Evolutionary conservation across 805 yeast species (phyloP).

Genomic region (Metschnikowia lachancei): DNA sequence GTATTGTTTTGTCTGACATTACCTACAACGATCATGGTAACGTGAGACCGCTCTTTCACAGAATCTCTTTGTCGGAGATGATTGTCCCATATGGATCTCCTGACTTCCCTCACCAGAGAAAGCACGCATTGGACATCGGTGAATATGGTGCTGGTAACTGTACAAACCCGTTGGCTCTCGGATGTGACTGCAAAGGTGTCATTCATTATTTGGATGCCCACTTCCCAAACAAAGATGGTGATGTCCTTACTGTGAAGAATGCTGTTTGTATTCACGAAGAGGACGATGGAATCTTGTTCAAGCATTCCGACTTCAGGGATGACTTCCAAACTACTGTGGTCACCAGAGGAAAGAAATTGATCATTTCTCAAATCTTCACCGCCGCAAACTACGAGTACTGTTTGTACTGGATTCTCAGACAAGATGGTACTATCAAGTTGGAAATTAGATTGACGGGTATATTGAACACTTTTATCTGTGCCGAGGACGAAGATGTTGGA

Average conservation of each 20-base stretch:
- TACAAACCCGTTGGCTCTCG: constrained; percentile 74
- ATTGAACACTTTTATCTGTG: constrained; percentile 66
- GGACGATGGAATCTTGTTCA: constrained; percentile 75
- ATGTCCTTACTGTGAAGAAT: constrained; percentile 66
- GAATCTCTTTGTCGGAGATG: constrained; percentile 78
- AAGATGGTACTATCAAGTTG: constrained; percentile 78
- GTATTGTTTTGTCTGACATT: constrained; percentile 73
- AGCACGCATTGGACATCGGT: constrained; percentile 84
- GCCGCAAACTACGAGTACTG: constrained; percentile 87
- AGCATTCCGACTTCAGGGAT: constrained; percentile 84
- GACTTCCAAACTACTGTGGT: constrained; percentile 70
- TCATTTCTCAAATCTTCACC: constrained; percentile 78
- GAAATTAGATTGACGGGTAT: constrained; percentile 82
- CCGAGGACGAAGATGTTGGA: constrained; percentile 61
- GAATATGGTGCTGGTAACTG: constrained; percentile 86
- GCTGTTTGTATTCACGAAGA: constrained; percentile 86
- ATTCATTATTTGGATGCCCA: constrained; percentile 82
- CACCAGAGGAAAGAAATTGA: constrained; percentile 70
- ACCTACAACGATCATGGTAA: constrained; percentile 73
- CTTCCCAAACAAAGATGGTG: constrained; percentile 65
- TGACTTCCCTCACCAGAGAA: constrained; percentile 76
- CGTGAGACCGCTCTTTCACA: constrained; percentile 71
- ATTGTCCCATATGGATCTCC: constrained; percentile 84
- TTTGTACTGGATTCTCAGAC: constrained; percentile 78
- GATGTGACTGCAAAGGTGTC: constrained; percentile 85